These are phyloP conservation scores for Senna tora DNA, from an alignment of 306 rosid genomes.

Conservation along the genomic window DNA sequence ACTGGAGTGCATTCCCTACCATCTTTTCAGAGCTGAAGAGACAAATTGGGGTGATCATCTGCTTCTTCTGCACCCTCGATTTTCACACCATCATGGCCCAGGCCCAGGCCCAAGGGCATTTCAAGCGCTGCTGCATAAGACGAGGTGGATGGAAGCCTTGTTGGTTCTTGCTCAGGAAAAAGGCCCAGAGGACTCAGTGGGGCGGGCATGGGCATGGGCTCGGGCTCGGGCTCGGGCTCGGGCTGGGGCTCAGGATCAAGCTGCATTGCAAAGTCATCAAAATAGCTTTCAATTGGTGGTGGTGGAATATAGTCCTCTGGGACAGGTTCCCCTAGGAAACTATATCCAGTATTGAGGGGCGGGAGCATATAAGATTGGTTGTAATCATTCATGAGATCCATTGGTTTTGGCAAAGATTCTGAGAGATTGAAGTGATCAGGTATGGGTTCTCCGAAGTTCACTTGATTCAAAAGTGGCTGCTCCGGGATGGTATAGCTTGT, in stretches of 20 bases:
- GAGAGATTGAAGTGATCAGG: neutral
- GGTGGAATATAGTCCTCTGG: neutral
- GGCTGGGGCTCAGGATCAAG: neutral
- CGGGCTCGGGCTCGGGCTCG: neutral
- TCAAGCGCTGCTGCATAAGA: neutral
- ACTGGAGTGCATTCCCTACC: neutral
- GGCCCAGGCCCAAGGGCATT: neutral
- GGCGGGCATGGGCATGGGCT: neutral
- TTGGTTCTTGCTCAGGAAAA: neutral
- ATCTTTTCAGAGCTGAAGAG: slow-evolving; percentile 21
- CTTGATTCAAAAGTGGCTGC: neutral
- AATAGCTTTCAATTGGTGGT: neutral
- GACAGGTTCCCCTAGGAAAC: too few relatives aligned
- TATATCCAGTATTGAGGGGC: too few relatives aligned
- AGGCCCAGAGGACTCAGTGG: neutral
- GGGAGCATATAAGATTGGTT: too few relatives aligned
- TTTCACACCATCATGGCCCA: neutral
- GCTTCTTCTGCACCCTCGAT: neutral
- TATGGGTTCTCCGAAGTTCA: neutral
- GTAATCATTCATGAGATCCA: too few relatives aligned
- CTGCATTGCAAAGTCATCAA: slow-evolving; percentile 2
- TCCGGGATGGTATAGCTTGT: neutral
- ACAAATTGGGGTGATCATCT: neutral
- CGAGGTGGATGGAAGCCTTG: neutral
- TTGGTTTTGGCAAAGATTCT: too few relatives aligned